phyloP scores from a whole-genome alignment of 805 yeast genomes.

The Hanseniaspora singularis region DNA sequence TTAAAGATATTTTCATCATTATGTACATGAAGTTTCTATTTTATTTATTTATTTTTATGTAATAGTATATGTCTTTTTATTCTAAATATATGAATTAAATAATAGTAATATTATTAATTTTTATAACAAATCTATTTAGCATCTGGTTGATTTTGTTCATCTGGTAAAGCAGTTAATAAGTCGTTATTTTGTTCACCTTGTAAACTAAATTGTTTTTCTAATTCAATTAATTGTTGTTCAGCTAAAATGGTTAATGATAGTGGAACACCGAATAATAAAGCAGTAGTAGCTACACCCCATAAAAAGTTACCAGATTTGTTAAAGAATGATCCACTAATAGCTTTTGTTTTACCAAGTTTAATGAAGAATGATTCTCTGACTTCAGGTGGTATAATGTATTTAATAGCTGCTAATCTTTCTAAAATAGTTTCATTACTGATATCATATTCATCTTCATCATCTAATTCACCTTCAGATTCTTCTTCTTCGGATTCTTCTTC shows the following conservation, averaged over 20 bases:
- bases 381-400: conserved; percentile 80
- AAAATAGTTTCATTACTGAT: conserved; percentile 72
- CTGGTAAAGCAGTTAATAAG: conserved; percentile 46
- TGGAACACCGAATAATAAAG: conserved; percentile 84
- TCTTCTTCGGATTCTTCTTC: conserved; percentile 32
- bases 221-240: conserved; percentile 86
- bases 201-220: conserved; percentile 81
- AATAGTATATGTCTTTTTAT: neutral
- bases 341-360: conserved; percentile 26
- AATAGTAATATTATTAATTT: too few species aligned
- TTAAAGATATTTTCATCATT: conserved; percentile 1
- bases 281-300: conserved; percentile 78
- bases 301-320: conserved; percentile 59
- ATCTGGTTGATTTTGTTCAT: conserved; percentile 35
- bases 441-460: conserved; percentile 43
- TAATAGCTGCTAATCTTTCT: conserved; percentile 84
- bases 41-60: neutral
- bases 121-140: conserved; percentile 10
- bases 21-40: conserved; percentile 11
- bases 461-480: conserved; percentile 38
- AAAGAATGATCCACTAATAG: conserved; percentile 21
- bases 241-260: conserved; percentile 76
- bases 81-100: too few species aligned
- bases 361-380: conserved; percentile 47
- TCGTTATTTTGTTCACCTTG: conserved; percentile 63